Evolutionary conservation across 2,329 filamentous ascomycete genomes (phyloP).

Genomic region (Cryoendolithus antarcticus): DNA sequence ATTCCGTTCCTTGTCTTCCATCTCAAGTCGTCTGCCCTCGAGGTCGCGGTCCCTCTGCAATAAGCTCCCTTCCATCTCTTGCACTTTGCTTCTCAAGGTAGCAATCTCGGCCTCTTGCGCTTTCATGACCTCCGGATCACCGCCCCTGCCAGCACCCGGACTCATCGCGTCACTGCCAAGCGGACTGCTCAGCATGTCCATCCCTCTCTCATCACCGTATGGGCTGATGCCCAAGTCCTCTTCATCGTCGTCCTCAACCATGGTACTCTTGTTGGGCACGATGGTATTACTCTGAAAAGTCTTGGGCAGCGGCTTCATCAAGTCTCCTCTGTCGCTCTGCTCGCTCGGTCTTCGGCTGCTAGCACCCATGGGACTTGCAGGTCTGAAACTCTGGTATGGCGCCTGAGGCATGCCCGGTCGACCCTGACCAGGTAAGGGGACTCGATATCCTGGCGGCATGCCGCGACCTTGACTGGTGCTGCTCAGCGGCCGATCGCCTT

Average conservation of each 20-base stretch:
- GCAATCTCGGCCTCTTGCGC: conserved; percentile 71
- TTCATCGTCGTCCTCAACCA: conserved; percentile 85
- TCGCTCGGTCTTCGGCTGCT: conserved; percentile 6
- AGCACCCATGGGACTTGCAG: conserved; percentile 28
- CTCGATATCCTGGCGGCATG: conserved; percentile 20
- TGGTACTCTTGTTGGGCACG: conserved; percentile 92
- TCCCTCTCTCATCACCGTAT: conserved; percentile 11
- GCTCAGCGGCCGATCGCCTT: conserved; percentile 58
- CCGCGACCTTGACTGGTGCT: conserved; percentile 27
- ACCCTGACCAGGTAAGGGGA: conserved; percentile 9
- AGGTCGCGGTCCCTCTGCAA: conserved; percentile 29
- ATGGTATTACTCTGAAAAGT: conserved; percentile 93
- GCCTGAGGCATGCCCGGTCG: conserved; percentile 9
- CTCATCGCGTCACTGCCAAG: conserved; percentile 4
- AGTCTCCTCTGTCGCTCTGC: conserved; percentile 29
- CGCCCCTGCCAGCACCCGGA: conserved; percentile 19
- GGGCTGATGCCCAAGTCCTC: conserved; percentile 41
- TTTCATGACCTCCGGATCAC: conserved; percentile 56
- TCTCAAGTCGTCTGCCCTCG: conserved; percentile 55
- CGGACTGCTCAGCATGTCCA: conserved; percentile 1
- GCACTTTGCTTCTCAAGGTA: conserved; percentile 61
- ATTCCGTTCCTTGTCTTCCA: conserved; percentile 31
- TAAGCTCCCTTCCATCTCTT: conserved; percentile 48
- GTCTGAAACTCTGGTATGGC: conserved; percentile 15
- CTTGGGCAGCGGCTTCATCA: conserved; percentile 68